Conservation (phyloP, 2,329 filamentous ascomycete species). For the Aspergillus luchuensis region DNA sequence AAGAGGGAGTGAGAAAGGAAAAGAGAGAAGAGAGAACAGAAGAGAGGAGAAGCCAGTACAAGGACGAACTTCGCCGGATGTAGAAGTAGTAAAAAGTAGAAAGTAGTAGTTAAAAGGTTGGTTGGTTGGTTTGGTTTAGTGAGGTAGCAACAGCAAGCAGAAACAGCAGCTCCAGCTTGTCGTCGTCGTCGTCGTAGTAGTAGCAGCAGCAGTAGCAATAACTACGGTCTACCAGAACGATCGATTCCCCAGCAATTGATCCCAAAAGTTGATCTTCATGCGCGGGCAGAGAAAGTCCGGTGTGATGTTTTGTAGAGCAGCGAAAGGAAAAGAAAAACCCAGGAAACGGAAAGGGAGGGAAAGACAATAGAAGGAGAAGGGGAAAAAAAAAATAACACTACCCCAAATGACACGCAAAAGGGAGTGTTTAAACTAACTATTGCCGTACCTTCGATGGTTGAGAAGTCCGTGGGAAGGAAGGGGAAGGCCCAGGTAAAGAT, state of each 20-base stretch:
- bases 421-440: no score
- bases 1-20: not conserved
- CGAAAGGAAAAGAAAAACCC: not conserved
- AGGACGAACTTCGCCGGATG: not conserved
- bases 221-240: no score
- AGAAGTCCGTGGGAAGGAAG: not conserved
- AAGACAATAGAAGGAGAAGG: not conserved
- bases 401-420: not conserved
- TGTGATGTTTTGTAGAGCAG: not conserved
- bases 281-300: not conserved
- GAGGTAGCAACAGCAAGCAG: no score
- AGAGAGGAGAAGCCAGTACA: no score
- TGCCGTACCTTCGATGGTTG: not conserved
- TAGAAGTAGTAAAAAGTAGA: not conserved
- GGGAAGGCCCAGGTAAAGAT: conserved; percentile 11
- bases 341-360: not conserved
- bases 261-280: not conserved
- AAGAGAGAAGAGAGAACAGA: no score
- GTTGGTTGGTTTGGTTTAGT: no score
- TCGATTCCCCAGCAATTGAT: not conserved
- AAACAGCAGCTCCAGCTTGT: no score
- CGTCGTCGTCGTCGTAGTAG: no score
- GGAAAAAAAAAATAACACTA: not conserved
- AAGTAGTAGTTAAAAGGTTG: no score
- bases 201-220: no score